Evolutionary conservation across 371 early-diverging fungal genomes (phyloP).

Genomic region (Syncephalastrum monosporum): DNA sequence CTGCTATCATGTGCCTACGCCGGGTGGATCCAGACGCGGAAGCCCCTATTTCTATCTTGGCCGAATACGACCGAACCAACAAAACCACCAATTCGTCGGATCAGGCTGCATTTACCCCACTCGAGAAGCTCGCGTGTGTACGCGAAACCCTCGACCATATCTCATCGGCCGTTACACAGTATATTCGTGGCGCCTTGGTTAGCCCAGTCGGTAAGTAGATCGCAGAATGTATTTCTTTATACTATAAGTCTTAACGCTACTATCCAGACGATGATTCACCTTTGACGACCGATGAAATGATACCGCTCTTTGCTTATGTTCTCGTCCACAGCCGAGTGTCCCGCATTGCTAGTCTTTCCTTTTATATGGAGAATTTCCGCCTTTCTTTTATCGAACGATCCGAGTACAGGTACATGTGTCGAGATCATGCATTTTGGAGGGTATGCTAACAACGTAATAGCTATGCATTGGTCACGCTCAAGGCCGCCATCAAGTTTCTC

Average conservation of each 20-base stretch:
- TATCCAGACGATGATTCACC: slow-evolving; percentile 27
- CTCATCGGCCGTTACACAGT: slow-evolving; percentile 33
- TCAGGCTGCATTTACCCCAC: slow-evolving; percentile 42
- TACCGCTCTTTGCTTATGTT: slow-evolving; percentile 58
- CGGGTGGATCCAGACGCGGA: slow-evolving; percentile 30
- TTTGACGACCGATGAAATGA: slow-evolving; percentile 64
- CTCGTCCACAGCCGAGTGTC: slow-evolving; percentile 53
- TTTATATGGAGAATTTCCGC: slow-evolving; percentile 58
- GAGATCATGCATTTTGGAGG: too few species aligned
- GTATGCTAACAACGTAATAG: slow-evolving; percentile 10
- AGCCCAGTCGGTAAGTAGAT: background rate
- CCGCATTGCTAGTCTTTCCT: slow-evolving; percentile 51
- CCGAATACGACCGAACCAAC: slow-evolving; percentile 16
- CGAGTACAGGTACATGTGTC: slow-evolving; percentile 39
- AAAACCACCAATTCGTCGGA: slow-evolving; percentile 2
- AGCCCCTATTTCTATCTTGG: slow-evolving; percentile 6
- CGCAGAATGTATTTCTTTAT: slow-evolving; percentile 1
- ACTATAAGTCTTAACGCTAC: slow-evolving; percentile 15
- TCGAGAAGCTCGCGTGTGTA: slow-evolving; percentile 44
- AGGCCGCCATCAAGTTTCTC: slow-evolving; percentile 53
- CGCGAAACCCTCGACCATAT: slow-evolving; percentile 41
- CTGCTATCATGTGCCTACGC: slow-evolving; percentile 32
- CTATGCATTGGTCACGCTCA: slow-evolving; percentile 55
- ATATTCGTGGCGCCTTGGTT: slow-evolving; percentile 13
- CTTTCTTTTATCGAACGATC: slow-evolving; percentile 49